Conservation (phyloP, 805 yeast genomes). For the Grigorovia transvaalensis region DNA sequence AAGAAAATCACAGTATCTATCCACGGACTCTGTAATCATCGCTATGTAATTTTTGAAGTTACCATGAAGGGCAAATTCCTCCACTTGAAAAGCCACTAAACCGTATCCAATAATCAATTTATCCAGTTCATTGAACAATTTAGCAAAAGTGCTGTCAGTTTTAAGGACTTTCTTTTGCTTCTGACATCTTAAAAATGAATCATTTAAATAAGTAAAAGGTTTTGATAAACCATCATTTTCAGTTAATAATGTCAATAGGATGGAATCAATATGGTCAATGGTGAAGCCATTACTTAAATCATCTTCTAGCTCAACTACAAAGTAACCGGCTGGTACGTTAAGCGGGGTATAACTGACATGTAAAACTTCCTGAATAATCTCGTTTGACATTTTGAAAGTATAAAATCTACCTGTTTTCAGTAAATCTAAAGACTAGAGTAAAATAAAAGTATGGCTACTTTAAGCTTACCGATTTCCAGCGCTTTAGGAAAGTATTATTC, state of each 20-base stretch:
- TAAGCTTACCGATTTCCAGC: too few relatives aligned
- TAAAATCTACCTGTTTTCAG: too few relatives aligned
- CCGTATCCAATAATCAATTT: constrained; percentile 43
- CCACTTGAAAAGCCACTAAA: constrained; percentile 55
- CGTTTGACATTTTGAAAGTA: constrained; percentile 1
- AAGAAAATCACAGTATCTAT: constrained; percentile 37
- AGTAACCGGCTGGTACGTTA: constrained; percentile 10
- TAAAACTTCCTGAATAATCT: constrained; percentile 18
- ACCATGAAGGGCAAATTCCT: constrained; percentile 35
- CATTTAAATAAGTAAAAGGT: constrained; percentile 23
- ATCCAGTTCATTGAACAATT: constrained; percentile 38
- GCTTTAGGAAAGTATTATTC: too few relatives aligned
- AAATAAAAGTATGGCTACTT: background rate
- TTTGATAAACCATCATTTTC: constrained; percentile 20
- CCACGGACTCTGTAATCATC: constrained; percentile 24
- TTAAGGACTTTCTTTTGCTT: constrained; percentile 33
- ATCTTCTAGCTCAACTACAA: background rate
- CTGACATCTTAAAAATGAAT: constrained; percentile 22
- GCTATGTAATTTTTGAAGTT: constrained; percentile 15
- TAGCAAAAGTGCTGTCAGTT: constrained; percentile 33
- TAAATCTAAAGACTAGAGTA: too few relatives aligned
- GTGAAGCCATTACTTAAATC: background rate
- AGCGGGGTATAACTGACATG: constrained; percentile 14
- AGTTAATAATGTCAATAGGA: constrained; percentile 24
- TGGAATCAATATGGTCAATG: constrained; percentile 19